Evolutionary conservation across 1,284 basidiomycete genomes (phyloP), one percentile per base, ranked within the genome.

Genomic region (Phylloporus sp.): DNA sequence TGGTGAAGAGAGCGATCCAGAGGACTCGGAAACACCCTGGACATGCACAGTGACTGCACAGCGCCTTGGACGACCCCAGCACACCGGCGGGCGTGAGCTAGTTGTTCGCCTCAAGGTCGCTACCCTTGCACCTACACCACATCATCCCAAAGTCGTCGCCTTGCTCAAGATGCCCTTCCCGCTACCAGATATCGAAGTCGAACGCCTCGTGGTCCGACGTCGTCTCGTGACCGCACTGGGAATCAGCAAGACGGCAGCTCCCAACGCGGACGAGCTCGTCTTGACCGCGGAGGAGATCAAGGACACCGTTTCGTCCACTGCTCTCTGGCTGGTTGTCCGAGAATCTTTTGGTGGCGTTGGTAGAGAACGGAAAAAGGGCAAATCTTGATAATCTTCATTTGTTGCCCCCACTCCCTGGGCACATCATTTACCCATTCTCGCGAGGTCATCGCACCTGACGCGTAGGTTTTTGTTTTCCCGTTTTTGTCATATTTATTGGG

Each of bases 11-110:
- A 93, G 91, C 64, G 96, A 98, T 70, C 94, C 95, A 0, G 96
- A 98, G 76, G 96, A 98, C 76, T 94, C 91, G 52, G 96, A 98
- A 78, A 95, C 94, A 32, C 94, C 96, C 0, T 99, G 96, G 96
- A 87, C 89, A 49, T 98, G 96, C 74, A 87, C 85, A 28, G 79
- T 93, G 67, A 84, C 88, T 67, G 78, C 90, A 39, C 81, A 82
- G 32, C 76, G 82, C 37, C 75, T 61, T 29, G 66, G 56, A 37
- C 66, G 32, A 18, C 32, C 42, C 29, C 63, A 55, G 28, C 64
- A 58, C 46, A 64, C 57, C 1, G 55, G 55, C 6, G 47, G 39
- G 18, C 65, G 60, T 58, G 64, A 67, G 28, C 58, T 72, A 22
- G 65, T 69, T 18, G 37, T 85, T 31, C 76, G 78, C 49, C 65